Conservation (phyloP, 495 filamentous ascomycete species). For the Schizothecium vesticola region DNA sequence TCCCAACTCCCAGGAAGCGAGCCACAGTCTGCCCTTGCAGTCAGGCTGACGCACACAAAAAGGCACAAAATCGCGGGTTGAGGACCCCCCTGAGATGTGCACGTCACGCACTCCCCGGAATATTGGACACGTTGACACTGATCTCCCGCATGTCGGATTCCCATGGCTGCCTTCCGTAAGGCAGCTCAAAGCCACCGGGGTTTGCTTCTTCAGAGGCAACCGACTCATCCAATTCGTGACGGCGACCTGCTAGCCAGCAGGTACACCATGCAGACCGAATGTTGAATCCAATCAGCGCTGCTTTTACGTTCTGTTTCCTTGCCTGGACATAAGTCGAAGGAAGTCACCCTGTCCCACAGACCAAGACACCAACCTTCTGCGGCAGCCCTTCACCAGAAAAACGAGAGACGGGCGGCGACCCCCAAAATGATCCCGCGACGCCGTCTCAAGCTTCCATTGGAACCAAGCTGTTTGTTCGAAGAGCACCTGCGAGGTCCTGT, state of each 20-base stretch:
- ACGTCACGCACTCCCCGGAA: background rate
- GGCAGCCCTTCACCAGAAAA: background rate
- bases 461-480: background rate
- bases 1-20: background rate
- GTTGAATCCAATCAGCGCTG: background rate
- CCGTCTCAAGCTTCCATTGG: background rate
- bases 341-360: background rate
- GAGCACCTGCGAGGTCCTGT: background rate
- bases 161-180: background rate
- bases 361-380: background rate
- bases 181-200: background rate
- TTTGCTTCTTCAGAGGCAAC: background rate
- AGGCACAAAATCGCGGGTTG: background rate
- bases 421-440: background rate
- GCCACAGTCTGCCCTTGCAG: conserved; percentile 1
- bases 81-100: background rate
- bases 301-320: background rate
- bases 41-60: background rate
- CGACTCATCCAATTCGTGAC: conserved; percentile 10
- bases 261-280: background rate
- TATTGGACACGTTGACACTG: background rate
- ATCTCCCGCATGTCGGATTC: background rate
- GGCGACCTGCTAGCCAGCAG: background rate
- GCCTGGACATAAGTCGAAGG: background rate
- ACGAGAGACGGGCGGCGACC: background rate